phyloP scores from a whole-genome alignment of 2,329 filamentous ascomycete species.

The Talaromyces rugulosus region DNA sequence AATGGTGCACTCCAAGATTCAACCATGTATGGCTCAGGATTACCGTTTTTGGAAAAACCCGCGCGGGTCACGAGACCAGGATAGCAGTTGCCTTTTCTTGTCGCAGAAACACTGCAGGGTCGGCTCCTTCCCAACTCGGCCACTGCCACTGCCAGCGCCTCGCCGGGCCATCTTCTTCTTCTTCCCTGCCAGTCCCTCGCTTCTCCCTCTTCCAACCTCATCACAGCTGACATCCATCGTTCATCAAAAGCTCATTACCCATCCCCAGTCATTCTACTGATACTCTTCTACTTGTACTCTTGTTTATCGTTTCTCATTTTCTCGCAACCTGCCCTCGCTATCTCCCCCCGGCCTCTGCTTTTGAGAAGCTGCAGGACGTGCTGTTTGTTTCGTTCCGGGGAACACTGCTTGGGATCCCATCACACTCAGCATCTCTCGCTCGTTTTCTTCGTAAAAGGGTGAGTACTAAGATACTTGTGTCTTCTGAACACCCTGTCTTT shows the following conservation, averaged over 20 bases:
- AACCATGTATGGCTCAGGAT: background rate
- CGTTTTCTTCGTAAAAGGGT: background rate
- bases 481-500: background rate
- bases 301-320: slow-evolving; percentile 4
- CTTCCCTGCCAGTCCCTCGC: slow-evolving; percentile 18
- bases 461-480: background rate
- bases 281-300: slow-evolving; percentile 17
- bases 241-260: slow-evolving; percentile 49
- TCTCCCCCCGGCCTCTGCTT: background rate
- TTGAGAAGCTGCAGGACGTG: background rate
- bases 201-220: slow-evolving; percentile 33
- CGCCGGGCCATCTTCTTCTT: background rate
- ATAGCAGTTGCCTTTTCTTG: background rate
- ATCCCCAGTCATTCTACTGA: slow-evolving; percentile 38
- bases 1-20: background rate
- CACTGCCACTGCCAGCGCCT: background rate
- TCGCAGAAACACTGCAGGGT: background rate
- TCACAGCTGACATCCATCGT: slow-evolving; percentile 50
- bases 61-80: background rate
- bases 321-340: slow-evolving; percentile 8
- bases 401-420: background rate
- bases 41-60: background rate
- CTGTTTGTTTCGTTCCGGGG: background rate
- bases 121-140: background rate
- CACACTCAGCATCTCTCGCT: background rate